phyloP scores from a whole-genome alignment of 164 flowering plant species.

The Kingdonia uniflora region DNA sequence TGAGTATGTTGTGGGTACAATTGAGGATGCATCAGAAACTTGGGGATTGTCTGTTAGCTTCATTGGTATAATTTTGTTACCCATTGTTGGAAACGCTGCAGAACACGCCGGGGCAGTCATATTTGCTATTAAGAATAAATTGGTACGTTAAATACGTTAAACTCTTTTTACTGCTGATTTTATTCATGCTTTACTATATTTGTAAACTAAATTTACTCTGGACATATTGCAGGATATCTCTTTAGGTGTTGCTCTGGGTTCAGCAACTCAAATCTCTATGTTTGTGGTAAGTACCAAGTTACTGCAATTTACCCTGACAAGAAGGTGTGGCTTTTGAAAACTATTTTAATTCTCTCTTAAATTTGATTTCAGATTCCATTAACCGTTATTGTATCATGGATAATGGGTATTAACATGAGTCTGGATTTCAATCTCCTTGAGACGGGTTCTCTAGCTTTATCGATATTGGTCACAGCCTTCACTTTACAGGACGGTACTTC shows the following conservation, averaged over 20 bases:
- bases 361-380: constrained; percentile 53
- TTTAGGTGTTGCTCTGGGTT: constrained; percentile 85
- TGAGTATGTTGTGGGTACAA: constrained; percentile 74
- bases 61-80: constrained; percentile 77
- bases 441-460: constrained; percentile 63
- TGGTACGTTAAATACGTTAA: constrained; percentile 44
- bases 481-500: constrained; percentile 65
- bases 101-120: constrained; percentile 95
- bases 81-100: constrained; percentile 95
- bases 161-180: no score
- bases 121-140: constrained; percentile 81
- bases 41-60: constrained; percentile 90
- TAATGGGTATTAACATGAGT: constrained; percentile 61
- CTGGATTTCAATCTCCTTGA: constrained; percentile 68
- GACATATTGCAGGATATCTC: constrained; percentile 63
- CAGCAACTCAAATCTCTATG: constrained; percentile 85
- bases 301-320: no score
- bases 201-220: neutral
- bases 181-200: no score
- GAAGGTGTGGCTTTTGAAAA: neutral
- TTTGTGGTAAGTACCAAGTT: constrained; percentile 56
- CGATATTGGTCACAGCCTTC: constrained; percentile 45
- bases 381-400: constrained; percentile 59
- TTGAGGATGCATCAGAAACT: constrained; percentile 74
- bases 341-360: neutral